Evolutionary conservation across 805 yeast genomes (phyloP).

Genomic region (Metschnikowia amazonensis): DNA sequence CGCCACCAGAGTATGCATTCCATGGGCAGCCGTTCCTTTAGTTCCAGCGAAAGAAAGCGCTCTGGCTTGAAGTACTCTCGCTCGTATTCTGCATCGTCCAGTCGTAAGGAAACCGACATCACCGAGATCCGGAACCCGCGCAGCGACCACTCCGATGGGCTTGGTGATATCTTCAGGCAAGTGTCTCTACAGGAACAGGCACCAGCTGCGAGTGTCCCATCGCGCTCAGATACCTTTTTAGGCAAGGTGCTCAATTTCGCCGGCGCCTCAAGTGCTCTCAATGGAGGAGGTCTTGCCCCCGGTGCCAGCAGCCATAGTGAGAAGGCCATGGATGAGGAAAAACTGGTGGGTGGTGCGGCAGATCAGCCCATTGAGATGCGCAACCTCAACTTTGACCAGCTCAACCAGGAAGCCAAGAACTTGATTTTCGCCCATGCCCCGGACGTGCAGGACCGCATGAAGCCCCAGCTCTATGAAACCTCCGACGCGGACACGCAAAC

Average conservation of each 20-base stretch:
- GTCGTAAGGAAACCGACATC: conserved; percentile 14
- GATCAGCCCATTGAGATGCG: conserved; percentile 44
- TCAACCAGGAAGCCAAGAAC: conserved; percentile 51
- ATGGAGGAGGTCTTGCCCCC: conserved; percentile 43
- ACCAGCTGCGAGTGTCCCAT: conserved; percentile 15
- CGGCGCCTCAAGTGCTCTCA: conserved; percentile 23
- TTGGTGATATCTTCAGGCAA: conserved; percentile 28
- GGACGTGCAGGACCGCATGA: conserved; percentile 11
- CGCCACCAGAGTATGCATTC: neutral
- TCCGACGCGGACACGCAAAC: conserved; percentile 5
- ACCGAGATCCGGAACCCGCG: conserved; percentile 12
- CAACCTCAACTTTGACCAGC: conserved; percentile 38
- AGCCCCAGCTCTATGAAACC: neutral
- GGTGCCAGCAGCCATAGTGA: conserved; percentile 30
- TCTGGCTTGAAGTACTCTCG: neutral
- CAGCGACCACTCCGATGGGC: conserved; percentile 7
- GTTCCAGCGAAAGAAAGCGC: neutral
- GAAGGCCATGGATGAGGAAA: conserved; percentile 22
- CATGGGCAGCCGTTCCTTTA: neutral
- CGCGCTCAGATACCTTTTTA: conserved; percentile 36
- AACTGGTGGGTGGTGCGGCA: conserved; percentile 16
- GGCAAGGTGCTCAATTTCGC: conserved; percentile 33
- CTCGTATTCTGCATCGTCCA: neutral
- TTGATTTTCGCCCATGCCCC: conserved; percentile 50
- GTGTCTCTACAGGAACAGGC: conserved; percentile 35